Evolutionary conservation across 2,329 filamentous ascomycete species (phyloP).

Genomic region (Trichoderma hamatum): DNA sequence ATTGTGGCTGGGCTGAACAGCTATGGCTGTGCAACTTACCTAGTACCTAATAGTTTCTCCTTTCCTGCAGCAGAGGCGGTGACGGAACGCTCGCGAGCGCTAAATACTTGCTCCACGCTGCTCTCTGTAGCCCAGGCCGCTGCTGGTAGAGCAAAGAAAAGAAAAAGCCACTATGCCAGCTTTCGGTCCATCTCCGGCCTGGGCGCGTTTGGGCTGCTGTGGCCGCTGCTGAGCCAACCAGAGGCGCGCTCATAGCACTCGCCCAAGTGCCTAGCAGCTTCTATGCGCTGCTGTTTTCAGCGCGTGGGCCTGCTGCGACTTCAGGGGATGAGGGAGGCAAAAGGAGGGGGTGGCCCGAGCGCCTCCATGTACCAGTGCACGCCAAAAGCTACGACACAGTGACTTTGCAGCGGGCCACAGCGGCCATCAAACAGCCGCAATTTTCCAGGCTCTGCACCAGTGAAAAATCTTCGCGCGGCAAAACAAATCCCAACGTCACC

Average conservation of each 20-base stretch:
- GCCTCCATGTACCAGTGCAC: constrained; percentile 35
- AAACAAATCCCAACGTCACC: constrained; percentile 60
- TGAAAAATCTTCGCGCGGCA: constrained; percentile 60
- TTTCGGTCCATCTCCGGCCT: constrained; percentile 18
- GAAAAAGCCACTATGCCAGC: background rate
- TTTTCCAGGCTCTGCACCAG: constrained; percentile 40
- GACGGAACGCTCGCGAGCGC: background rate
- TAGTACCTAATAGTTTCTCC: background rate
- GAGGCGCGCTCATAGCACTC: constrained; percentile 21
- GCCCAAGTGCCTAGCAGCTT: constrained; percentile 18
- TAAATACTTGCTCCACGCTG: background rate
- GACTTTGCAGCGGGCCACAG: constrained; percentile 33
- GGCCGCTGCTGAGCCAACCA: constrained; percentile 26
- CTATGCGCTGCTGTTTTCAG: constrained; percentile 22
- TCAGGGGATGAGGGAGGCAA: constrained; percentile 33
- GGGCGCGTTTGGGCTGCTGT: constrained; percentile 10
- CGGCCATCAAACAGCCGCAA: constrained; percentile 35
- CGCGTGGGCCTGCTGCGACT: constrained; percentile 21
- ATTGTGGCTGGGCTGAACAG: background rate
- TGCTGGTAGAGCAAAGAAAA: background rate
- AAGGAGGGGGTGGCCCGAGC: constrained; percentile 41
- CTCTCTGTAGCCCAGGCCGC: background rate
- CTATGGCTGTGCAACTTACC: background rate
- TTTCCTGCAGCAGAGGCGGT: background rate
- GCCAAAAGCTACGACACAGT: constrained; percentile 32